These are phyloP conservation scores for Coemansia sp. DNA, from an alignment of 192 early-diverging fungal species.

Conservation along the genomic window DNA sequence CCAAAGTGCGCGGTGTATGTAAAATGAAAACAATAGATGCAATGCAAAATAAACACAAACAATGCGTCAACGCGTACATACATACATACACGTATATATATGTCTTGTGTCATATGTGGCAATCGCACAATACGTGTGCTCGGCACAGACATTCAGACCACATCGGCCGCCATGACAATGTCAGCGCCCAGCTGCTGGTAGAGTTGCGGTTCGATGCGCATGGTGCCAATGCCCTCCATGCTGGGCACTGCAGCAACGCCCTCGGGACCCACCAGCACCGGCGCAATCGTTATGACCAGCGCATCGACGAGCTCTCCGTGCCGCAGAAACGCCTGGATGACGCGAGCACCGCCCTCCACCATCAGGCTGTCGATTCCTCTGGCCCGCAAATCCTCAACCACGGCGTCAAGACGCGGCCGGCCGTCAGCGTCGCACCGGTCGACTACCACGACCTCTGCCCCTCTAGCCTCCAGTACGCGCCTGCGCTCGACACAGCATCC, in stretches of 20 bases:
- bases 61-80: no score
- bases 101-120: background rate
- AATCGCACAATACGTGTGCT: no score
- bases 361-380: slow-evolving; percentile 60
- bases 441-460: slow-evolving; percentile 56
- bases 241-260: slow-evolving; percentile 52
- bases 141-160: no score
- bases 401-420: slow-evolving; percentile 6
- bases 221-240: background rate
- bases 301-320: background rate
- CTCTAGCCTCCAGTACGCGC: slow-evolving; percentile 52
- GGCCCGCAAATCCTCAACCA: slow-evolving; percentile 14
- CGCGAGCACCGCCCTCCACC: slow-evolving; percentile 83
- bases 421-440: slow-evolving; percentile 1
- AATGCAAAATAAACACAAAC: no score
- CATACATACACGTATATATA: no score
- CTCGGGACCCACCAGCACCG: slow-evolving; percentile 59
- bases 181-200: slow-evolving; percentile 56
- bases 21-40: no score
- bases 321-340: slow-evolving; percentile 65
- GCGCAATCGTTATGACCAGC: slow-evolving; percentile 68
- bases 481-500: slow-evolving; percentile 17
- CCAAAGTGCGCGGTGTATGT: no score
- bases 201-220: slow-evolving; percentile 11
- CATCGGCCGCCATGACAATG: slow-evolving; percentile 50